These are phyloP conservation scores for Schoenoplectus tabernaemontani DNA, from an alignment of 202 grass and related monocot species.

Conservation along the genomic window DNA sequence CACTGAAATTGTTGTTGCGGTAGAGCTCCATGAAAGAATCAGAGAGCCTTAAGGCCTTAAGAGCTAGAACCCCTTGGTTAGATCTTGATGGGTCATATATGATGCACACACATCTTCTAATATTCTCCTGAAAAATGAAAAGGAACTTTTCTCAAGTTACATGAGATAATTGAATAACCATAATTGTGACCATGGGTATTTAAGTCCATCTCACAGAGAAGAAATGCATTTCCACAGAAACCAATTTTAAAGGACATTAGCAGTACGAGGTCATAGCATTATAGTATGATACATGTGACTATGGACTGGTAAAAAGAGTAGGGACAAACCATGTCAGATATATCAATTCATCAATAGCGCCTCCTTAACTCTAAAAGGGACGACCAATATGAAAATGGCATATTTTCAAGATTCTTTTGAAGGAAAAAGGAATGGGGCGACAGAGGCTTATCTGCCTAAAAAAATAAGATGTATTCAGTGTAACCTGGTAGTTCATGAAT, in stretches of 20 bases:
- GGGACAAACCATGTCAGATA: not conserved
- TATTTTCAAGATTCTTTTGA: not conserved
- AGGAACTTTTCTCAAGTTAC: not conserved
- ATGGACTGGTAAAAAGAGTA: not conserved
- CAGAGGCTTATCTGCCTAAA: not conserved
- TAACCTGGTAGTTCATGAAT: constrained; percentile 99
- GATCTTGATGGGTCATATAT: constrained; percentile 95
- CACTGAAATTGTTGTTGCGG: constrained; percentile 75
- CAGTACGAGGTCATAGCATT: not conserved
- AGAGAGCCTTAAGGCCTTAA: constrained; percentile 87
- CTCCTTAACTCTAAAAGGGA: not conserved
- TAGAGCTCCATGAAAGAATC: constrained; percentile 99
- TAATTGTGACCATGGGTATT: not conserved
- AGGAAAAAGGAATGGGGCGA: not conserved
- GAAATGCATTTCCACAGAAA: not conserved
- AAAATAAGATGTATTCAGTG: not conserved
- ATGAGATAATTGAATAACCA: not conserved
- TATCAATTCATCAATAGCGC: not conserved
- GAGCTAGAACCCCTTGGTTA: constrained; percentile 91
- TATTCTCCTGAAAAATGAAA: constrained; percentile 68
- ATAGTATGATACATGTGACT: not conserved
- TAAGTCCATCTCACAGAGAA: not conserved
- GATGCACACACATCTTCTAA: constrained; percentile 92
- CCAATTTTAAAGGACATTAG: not conserved
- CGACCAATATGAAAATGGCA: not conserved